Percentiles rank a stretch among this genome's conserved stretches.
These are phyloP conservation scores for Vigna radiata DNA, from an alignment of 306 rosid species.

Conservation along the genomic window DNA sequence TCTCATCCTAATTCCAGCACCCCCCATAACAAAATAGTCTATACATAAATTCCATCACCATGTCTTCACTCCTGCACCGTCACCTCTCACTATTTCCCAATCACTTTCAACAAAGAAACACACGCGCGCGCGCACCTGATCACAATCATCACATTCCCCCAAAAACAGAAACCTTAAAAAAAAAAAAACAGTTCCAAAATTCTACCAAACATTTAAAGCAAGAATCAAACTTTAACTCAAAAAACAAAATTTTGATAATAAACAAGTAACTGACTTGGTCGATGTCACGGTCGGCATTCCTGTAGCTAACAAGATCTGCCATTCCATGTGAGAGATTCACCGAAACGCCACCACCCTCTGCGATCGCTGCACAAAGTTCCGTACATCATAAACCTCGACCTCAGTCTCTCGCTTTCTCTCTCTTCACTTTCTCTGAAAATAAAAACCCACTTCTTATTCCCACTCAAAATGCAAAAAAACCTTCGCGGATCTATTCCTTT, in stretches of 20 bases:
- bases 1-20: slow-evolving; percentile 20
- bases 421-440: slow-evolving; percentile 38
- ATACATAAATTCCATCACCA: slow-evolving; percentile 25
- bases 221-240: slow-evolving; percentile 17
- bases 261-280: slow-evolving; percentile 62
- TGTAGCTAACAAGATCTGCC: slow-evolving; percentile 97
- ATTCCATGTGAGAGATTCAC: slow-evolving; percentile 95
- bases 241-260: slow-evolving; percentile 22
- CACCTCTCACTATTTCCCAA: slow-evolving; percentile 33
- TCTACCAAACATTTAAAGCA: slow-evolving; percentile 33
- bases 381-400: slow-evolving; percentile 87
- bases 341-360: slow-evolving; percentile 93
- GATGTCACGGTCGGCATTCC: slow-evolving; percentile 97
- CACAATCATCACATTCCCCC: slow-evolving; percentile 30
- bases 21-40: slow-evolving; percentile 21
- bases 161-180: not conserved
- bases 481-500: slow-evolving; percentile 65
- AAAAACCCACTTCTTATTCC: slow-evolving; percentile 46
- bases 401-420: slow-evolving; percentile 38
- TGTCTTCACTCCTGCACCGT: slow-evolving; percentile 22
- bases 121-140: slow-evolving; percentile 33
- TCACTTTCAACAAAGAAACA: slow-evolving; percentile 33
- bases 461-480: slow-evolving; percentile 42
- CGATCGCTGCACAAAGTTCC: slow-evolving; percentile 83
- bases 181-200: slow-evolving; percentile 20